Evolutionary conservation across 1,284 basidiomycete genomes (phyloP).

Genomic region (Pseudozyma pruni): DNA sequence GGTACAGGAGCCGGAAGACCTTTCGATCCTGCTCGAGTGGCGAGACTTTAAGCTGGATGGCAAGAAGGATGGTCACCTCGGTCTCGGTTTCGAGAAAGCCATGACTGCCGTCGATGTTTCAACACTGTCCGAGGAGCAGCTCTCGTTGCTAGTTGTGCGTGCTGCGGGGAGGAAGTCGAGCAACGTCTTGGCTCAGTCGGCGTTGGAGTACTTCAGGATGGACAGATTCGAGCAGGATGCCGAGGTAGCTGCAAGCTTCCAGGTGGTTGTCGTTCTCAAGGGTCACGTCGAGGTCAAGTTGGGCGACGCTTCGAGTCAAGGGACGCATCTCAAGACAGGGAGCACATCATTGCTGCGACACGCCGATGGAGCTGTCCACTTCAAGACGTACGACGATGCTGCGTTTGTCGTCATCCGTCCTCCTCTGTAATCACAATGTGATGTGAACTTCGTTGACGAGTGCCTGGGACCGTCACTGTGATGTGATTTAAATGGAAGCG

Average conservation of each 20-base stretch:
- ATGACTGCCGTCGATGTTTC: slow-evolving; percentile 21
- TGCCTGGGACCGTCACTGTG: no score
- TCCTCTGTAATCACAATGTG: slow-evolving; percentile 13
- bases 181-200: slow-evolving; percentile 13
- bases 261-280: slow-evolving; percentile 31
- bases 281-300: slow-evolving; percentile 12
- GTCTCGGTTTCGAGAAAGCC: slow-evolving; percentile 35
- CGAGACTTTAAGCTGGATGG: slow-evolving; percentile 30
- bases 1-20: slow-evolving; percentile 36
- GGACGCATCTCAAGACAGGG: slow-evolving; percentile 12
- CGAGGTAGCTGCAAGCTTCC: slow-evolving; percentile 17
- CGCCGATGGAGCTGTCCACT: slow-evolving; percentile 17
- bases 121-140: slow-evolving; percentile 2
- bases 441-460: neutral
- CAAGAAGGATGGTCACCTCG: slow-evolving; percentile 22
- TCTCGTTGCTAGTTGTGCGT: slow-evolving; percentile 15
- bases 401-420: slow-evolving; percentile 31
- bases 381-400: slow-evolving; percentile 6
- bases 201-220: slow-evolving; percentile 34
- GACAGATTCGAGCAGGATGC: slow-evolving; percentile 17
- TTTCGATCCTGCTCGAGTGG: slow-evolving; percentile 38
- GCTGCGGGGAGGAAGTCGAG: slow-evolving; percentile 1
- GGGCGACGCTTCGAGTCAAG: neutral
- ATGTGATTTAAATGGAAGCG: no score
- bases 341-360: slow-evolving; percentile 23